phyloP scores from a whole-genome alignment of 2,329 filamentous ascomycete species.

The Arachnopeziza araneosa region DNA sequence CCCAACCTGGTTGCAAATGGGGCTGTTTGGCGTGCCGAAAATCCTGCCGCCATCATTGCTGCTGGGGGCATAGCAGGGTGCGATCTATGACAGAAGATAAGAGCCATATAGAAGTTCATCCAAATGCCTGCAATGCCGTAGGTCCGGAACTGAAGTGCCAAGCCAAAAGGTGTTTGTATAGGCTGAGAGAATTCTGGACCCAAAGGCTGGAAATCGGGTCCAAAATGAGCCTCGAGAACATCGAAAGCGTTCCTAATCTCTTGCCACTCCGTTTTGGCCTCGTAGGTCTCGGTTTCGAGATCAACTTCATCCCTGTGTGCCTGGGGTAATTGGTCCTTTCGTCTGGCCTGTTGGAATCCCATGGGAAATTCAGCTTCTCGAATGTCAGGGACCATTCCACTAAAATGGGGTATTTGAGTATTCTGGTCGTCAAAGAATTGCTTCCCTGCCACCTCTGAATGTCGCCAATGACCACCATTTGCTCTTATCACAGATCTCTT shows the following conservation, averaged over 20 bases:
- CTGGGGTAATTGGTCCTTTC: constrained; percentile 7
- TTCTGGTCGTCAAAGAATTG: constrained; percentile 7
- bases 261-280: constrained; percentile 61
- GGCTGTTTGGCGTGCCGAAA: constrained; percentile 68
- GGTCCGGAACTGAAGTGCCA: constrained; percentile 73
- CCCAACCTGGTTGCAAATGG: constrained; percentile 70
- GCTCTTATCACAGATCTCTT: constrained; percentile 65
- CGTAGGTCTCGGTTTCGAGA: constrained; percentile 20
- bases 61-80: constrained; percentile 90
- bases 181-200: constrained; percentile 58
- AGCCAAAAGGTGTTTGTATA: constrained; percentile 72
- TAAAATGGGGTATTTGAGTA: constrained; percentile 22
- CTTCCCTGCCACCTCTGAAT: constrained; percentile 21
- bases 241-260: constrained; percentile 67
- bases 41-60: constrained; percentile 74
- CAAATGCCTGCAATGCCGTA: constrained; percentile 85
- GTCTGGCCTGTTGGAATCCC: constrained; percentile 18
- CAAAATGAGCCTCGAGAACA: constrained; percentile 59
- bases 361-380: constrained; percentile 26
- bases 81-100: constrained; percentile 74
- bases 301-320: constrained; percentile 20
- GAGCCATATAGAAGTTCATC: constrained; percentile 79
- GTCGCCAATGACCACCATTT: constrained; percentile 36
- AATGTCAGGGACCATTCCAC: constrained; percentile 28
- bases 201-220: constrained; percentile 71